phyloP scores from a whole-genome alignment of 169 alveolate species.

The Cryptosporidium tyzzeri region DNA sequence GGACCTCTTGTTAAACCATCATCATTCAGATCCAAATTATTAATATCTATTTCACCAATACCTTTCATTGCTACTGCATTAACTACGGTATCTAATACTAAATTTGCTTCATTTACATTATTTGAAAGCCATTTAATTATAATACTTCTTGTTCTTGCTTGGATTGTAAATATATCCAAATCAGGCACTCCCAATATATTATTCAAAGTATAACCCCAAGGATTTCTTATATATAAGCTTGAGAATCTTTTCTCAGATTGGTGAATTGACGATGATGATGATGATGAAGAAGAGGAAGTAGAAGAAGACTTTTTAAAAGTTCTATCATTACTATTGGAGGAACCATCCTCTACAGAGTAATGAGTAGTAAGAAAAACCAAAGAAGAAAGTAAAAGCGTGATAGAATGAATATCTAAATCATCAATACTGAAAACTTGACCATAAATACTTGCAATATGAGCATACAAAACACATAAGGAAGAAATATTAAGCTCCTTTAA shows the following conservation, averaged over 20 bases:
- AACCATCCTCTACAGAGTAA: slow-evolving; percentile 58
- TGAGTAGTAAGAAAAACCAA: slow-evolving; percentile 76
- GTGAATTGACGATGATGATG: not conserved
- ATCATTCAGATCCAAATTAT: not conserved
- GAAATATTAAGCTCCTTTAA: slow-evolving; percentile 63
- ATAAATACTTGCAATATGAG: slow-evolving; percentile 71
- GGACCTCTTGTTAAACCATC: not conserved
- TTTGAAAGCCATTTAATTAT: slow-evolving; percentile 35
- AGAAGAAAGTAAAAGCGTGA: slow-evolving; percentile 67
- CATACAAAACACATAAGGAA: slow-evolving; percentile 73
- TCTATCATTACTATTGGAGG: not conserved
- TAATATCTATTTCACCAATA: slow-evolving; percentile 14
- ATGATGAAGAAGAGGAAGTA: not conserved
- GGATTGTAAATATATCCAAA: slow-evolving; percentile 30
- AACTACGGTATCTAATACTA: slow-evolving; percentile 48
- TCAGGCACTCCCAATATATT: slow-evolving; percentile 50
- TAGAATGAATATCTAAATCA: slow-evolving; percentile 46
- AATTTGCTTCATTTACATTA: slow-evolving; percentile 37
- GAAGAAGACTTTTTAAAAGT: not conserved
- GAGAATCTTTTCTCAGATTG: not conserved
- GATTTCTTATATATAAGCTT: slow-evolving; percentile 20
- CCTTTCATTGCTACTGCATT: slow-evolving; percentile 50
- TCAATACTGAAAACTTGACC: slow-evolving; percentile 25
- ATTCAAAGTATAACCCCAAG: slow-evolving; percentile 54
- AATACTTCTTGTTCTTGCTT: slow-evolving; percentile 43